A percentile compares a stretch with the other conserved stretches of the same genome.
Evolutionary conservation across 2,329 filamentous ascomycete genomes (phyloP).

Genomic region (Uncinocarpus reesii): DNA sequence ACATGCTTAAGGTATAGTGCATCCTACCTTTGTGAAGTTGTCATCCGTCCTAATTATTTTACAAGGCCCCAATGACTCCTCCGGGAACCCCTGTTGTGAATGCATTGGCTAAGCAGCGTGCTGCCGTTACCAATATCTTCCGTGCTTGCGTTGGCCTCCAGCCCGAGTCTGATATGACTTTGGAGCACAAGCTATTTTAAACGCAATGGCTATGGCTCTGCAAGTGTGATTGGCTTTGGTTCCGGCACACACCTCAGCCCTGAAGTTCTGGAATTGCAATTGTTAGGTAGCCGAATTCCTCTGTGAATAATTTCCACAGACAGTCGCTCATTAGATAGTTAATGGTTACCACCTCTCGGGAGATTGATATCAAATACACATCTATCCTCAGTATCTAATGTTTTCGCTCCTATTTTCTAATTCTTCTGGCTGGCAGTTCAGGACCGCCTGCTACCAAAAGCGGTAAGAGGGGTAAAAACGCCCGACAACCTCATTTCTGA

Average conservation of each 20-base stretch:
- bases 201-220: too few relatives aligned
- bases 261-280: background rate
- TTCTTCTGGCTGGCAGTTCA: background rate
- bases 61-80: constrained; percentile 77
- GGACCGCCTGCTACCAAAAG: background rate
- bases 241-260: too few relatives aligned
- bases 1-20: constrained; percentile 69
- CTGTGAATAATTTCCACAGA: background rate
- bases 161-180: constrained; percentile 96
- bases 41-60: constrained; percentile 4
- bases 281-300: background rate
- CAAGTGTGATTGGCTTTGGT: too few relatives aligned
- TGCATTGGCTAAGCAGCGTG: constrained; percentile 88
- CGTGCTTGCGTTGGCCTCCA: constrained; percentile 92
- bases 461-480: constrained; percentile 6
- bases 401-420: background rate
- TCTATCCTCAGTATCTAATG: background rate
- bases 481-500: background rate
- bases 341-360: background rate
- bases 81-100: constrained; percentile 94
- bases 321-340: constrained; percentile 8
- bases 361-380: background rate
- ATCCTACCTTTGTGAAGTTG: background rate
- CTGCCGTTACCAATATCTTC: constrained; percentile 94
- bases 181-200: constrained; percentile 95